These are phyloP conservation scores for Pythium aphanidermatum DNA, from an alignment of 352 stramenopile species.

Conservation along the genomic window DNA sequence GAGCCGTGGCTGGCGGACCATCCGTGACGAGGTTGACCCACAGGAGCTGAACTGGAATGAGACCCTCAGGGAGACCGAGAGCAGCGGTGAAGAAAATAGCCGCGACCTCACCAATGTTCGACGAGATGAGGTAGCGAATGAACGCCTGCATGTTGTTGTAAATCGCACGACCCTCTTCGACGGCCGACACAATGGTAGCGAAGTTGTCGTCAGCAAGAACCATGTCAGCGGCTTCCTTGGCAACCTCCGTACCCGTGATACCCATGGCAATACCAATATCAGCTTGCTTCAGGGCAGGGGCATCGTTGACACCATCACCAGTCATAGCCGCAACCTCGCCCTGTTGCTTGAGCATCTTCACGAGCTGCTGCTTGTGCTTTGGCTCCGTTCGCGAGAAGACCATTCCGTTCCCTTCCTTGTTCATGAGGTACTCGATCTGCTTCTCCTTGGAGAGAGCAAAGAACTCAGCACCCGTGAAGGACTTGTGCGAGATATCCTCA, in stretches of 20 bases:
- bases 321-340: conserved; percentile 97
- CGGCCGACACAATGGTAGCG: conserved; percentile 94
- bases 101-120: conserved; percentile 99
- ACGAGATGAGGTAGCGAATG: conserved; percentile 99
- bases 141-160: conserved; percentile 99
- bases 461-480: conserved; percentile 96
- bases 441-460: conserved; percentile 90
- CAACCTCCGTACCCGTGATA: conserved; percentile 96
- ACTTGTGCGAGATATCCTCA: conserved; percentile 83
- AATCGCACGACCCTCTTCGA: conserved; percentile 84
- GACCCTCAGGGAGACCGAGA: conserved; percentile 93
- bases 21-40: conserved; percentile 99
- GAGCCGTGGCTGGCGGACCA: conserved; percentile 95
- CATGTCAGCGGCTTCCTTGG: conserved; percentile 98
- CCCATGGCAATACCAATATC: conserved; percentile 99
- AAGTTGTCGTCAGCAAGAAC: conserved; percentile 99
- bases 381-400: conserved; percentile 98
- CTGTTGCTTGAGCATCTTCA: conserved; percentile 94
- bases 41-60: conserved; percentile 98
- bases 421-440: conserved; percentile 88
- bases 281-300: conserved; percentile 96
- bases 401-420: conserved; percentile 80
- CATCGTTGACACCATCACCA: conserved; percentile 99
- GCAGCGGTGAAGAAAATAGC: conserved; percentile 98
- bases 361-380: conserved; percentile 96